Evolutionary conservation across 768 basidiomycete genomes (phyloP).

Genomic region (Amanita polypyramis): DNA sequence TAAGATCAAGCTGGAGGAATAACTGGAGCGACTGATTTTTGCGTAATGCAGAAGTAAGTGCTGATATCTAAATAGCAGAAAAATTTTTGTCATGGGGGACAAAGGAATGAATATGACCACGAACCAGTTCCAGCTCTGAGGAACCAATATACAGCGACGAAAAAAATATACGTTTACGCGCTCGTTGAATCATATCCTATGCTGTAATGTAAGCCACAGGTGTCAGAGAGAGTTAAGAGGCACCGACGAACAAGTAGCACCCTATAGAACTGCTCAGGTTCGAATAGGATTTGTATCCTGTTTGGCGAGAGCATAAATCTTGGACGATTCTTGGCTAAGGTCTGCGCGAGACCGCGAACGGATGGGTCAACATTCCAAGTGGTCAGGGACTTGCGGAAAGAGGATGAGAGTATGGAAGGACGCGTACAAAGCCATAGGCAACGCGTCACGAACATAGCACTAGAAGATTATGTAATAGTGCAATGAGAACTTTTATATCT

Average conservation of each 20-base stretch:
- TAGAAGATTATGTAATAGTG: too few species aligned
- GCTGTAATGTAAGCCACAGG: background rate
- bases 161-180: conserved; percentile 72
- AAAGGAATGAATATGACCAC: conserved; percentile 19
- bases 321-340: conserved; percentile 26
- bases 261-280: conserved; percentile 44
- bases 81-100: background rate
- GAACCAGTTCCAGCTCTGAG: conserved; percentile 68
- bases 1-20: conserved; percentile 69
- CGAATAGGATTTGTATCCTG: conserved; percentile 36
- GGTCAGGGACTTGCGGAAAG: background rate
- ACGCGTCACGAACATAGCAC: background rate
- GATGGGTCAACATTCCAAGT: conserved; percentile 15
- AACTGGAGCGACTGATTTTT: conserved; percentile 49
- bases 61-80: conserved; percentile 42
- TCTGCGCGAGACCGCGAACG: conserved; percentile 19
- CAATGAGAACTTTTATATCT: too few species aligned
- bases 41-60: conserved; percentile 50
- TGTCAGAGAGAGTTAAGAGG: background rate
- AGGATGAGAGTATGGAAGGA: background rate
- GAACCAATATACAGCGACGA: conserved; percentile 86
- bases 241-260: conserved; percentile 39
- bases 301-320: conserved; percentile 27
- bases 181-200: conserved; percentile 71
- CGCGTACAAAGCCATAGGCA: background rate